Evolutionary conservation across 352 stramenopile species (phyloP), one percentile per base, ranked within the genome.

Genomic region (Phytopythium chamaehyphon): DNA sequence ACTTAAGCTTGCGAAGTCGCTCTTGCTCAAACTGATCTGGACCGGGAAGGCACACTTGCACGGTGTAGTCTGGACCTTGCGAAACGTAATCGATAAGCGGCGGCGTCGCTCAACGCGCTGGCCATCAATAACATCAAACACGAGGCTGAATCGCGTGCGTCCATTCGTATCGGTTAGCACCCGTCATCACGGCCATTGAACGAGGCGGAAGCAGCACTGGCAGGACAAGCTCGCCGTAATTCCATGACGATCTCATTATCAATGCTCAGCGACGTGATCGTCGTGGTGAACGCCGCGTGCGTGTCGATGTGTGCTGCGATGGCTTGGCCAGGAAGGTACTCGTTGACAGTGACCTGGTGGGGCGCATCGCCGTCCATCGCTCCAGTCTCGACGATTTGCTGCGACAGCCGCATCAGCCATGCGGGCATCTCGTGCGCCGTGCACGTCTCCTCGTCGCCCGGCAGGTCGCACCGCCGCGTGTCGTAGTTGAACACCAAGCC

Each of bases 271-370:
- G 83, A 90, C 28, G 73, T 77, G 55, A 96, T 93, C 12, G 77
- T 84, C 8, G 72, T 77, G 10, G 73, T 88, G 54, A 96, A 97
- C 6, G 86, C 87, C 24, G 79, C 92, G 58, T 96, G 87, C 6
- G 87, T 95, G 59, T 97, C 89, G 23, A 93, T 70, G 52, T 97
- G 88, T 23, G 79, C 79, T 8, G 87, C 74, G 52, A 97, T 96
- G 33, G 87, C 88, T 56, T 96, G 84, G 16, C 88, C 88, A 0
- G 86, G 87, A 36, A 87, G 46, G 69, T 97, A 97, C 53, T 96
- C 88, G 59, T 97, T 97, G 44, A 90, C 73, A 1, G 83, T 93
- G 59, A 93, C 86, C 61, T 93, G 83, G 43, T 93, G 73, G 0
- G 81, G 81, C 47, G 26, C 73, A 19, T 69, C 55, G 16, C 62